These are phyloP conservation scores for Cryptococcus jaspeensis DNA, from an alignment of 1,284 basidiomycete genomes.

Conservation along the genomic window DNA sequence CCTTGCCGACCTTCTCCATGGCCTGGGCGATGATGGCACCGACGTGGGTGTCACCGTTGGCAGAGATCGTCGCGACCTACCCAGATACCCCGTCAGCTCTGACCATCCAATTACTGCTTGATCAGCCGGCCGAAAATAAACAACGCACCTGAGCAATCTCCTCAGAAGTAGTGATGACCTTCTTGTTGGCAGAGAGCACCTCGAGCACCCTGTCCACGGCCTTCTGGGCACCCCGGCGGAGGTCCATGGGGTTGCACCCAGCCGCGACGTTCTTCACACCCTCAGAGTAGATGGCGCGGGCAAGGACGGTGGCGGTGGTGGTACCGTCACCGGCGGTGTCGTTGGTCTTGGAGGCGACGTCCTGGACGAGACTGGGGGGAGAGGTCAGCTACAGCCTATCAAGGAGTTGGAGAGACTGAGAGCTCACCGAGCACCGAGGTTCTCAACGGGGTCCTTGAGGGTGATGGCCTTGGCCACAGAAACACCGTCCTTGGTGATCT, in stretches of 20 bases:
- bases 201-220: slow-evolving; percentile 94
- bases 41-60: slow-evolving; percentile 92
- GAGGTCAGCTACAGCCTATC: slow-evolving; percentile 1
- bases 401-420: neutral
- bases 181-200: slow-evolving; percentile 85
- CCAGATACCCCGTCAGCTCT: neutral
- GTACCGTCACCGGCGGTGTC: slow-evolving; percentile 98
- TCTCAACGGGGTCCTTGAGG: slow-evolving; percentile 98
- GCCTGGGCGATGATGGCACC: slow-evolving; percentile 97
- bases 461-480: slow-evolving; percentile 94
- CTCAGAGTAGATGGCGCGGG: slow-evolving; percentile 95
- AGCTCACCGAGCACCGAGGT: slow-evolving; percentile 89
- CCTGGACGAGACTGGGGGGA: slow-evolving; percentile 76
- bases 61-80: slow-evolving; percentile 92
- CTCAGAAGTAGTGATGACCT: slow-evolving; percentile 92
- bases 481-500: slow-evolving; percentile 99
- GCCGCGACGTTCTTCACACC: slow-evolving; percentile 99
- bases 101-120: neutral
- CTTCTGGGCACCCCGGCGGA: slow-evolving; percentile 91
- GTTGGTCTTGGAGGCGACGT: slow-evolving; percentile 95
- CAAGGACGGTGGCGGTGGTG: slow-evolving; percentile 95
- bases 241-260: slow-evolving; percentile 98
- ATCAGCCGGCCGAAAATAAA: neutral
- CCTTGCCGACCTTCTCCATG: slow-evolving; percentile 99
- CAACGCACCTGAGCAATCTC: slow-evolving; percentile 80